These are phyloP conservation scores for Naganishia sp. DNA, from an alignment of 1,284 basidiomycete species.

Conservation along the genomic window DNA sequence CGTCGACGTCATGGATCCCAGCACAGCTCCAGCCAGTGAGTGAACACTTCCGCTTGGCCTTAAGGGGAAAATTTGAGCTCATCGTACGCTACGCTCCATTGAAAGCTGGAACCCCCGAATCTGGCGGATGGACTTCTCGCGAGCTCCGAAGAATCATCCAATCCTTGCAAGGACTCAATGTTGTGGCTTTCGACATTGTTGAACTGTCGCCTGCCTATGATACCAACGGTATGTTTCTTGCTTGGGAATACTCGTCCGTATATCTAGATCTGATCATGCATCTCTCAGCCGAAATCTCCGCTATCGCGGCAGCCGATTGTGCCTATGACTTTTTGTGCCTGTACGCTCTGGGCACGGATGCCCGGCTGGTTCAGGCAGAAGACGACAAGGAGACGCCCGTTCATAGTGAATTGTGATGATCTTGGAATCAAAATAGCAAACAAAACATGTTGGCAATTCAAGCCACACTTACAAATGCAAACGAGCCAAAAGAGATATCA, in stretches of 20 bases:
- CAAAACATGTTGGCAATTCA: no score
- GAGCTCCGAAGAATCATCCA: constrained; percentile 47
- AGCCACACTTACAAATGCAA: no score
- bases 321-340: constrained; percentile 45
- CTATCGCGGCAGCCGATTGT: constrained; percentile 51
- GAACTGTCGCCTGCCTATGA: constrained; percentile 51
- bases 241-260: neutral
- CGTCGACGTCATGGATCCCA: constrained; percentile 40
- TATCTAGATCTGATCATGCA: neutral
- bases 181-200: constrained; percentile 50
- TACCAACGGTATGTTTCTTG: constrained; percentile 40
- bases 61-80: neutral
- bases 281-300: constrained; percentile 47
- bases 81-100: neutral
- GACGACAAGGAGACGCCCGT: neutral
- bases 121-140: constrained; percentile 49
- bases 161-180: constrained; percentile 44
- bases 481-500: no score
- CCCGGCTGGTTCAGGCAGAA: constrained; percentile 1
- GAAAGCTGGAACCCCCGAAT: constrained; percentile 38
- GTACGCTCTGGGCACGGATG: constrained; percentile 20
- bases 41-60: neutral
- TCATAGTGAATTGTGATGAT: constrained; percentile 3
- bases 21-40: constrained; percentile 34
- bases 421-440: no score